Base-by-base conservation (phyloP, 805 yeast species). In the Saccharomycopsis fodiens region DNA sequence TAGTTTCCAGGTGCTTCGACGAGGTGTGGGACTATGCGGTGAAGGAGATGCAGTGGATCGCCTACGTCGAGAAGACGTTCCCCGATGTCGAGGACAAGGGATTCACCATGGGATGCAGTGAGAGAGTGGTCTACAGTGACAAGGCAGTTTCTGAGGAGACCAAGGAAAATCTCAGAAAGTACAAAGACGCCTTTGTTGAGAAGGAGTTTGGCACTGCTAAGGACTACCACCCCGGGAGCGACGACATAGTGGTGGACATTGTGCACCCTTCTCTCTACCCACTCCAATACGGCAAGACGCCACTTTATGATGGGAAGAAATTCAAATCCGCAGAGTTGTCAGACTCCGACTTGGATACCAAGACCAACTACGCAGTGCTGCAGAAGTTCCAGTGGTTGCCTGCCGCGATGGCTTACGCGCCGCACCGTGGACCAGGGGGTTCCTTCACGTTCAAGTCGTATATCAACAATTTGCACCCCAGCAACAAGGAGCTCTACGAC, bases 201-300 rank as follows among this genome's bases (percentile, higher is more conserved):
- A 44, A 52, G n/a, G 54, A 49, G 20, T 53, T 57, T 32, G 47
- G 43, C 6, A 45, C 48, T 22, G 48, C 48, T 23, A 45, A 54
- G 22, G 70, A 67, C 46, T 67, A 62, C 52, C 71, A 66, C 47
- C 71, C 71, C 10, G 60, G 59, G 3, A 58, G 68, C 8, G 52
- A 66, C 39, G 54, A 64, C n/a, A 60, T 61, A 50, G 70, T 67
- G 2, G 50, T 65, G 17, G 67, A 67, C 48, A 56, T 68, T 20
- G 69, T 63, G 12, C 72, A 69, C 44, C 72, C 73, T 20, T 66
- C 70, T 15, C 56, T 69, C 35, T 68, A 56, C 38, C 67, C 69
- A 5, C 51, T 61, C 25, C 60, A 53, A 35, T 66, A 65, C 42
- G 66, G 60, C 0, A 49, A 10, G 16, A 61, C 67, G 3, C 58